Evolutionary conservation across 2,329 filamentous ascomycete species (phyloP), one percentile per base, ranked within the genome.

Genomic region (Cyanodermella asteris): DNA sequence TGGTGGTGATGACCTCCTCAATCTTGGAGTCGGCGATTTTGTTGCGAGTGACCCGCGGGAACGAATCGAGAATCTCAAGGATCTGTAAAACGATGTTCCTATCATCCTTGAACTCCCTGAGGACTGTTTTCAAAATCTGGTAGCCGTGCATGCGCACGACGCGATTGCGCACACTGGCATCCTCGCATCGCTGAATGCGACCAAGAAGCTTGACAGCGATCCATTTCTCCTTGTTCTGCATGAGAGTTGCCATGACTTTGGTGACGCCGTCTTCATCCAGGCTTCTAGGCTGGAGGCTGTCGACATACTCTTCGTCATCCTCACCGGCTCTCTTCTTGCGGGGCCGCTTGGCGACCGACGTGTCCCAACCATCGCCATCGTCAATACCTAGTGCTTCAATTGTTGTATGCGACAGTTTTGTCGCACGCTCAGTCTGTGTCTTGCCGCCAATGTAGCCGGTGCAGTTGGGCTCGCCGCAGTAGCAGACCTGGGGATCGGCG

Each of bases 151-250:
- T 90, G 40, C 78, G 77, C 42, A 93, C 76, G 19, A 94, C 81
- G 26, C 74, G 70, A 47, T 87, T 77, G 31, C 77, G 69, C 28
- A 93, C 78, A 34, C 70, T 70, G 41, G 91, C 80, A 37, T 93
- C 81, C 24, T 84, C 66, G 43, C 75, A 82, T 20, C 66, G 64
- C 48, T 91, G 78, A 33, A 97, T 81, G 26, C 87, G 82, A 36
- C 72, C 65, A 31, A 97, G 64, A 28, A 97, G 58, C 51, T 94
- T 94, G 50, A 93, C 81, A 3, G 78, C 81, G 47, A 97, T 93
- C 87, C 87, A 97, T 50, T 93, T 93, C 59, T 97, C 87, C 50
- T 91, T 91, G 60, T 80, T 91, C 47, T 93, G 84, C 69, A 91
- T 82, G 30, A 97, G 66, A 26, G 81, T 74, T 13, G 84, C 82